A percentile compares a stretch with the other conserved stretches of the same genome.
phyloP scores from a whole-genome alignment of 768 basidiomycete species.

The Rhizopogon vulgaris region DNA sequence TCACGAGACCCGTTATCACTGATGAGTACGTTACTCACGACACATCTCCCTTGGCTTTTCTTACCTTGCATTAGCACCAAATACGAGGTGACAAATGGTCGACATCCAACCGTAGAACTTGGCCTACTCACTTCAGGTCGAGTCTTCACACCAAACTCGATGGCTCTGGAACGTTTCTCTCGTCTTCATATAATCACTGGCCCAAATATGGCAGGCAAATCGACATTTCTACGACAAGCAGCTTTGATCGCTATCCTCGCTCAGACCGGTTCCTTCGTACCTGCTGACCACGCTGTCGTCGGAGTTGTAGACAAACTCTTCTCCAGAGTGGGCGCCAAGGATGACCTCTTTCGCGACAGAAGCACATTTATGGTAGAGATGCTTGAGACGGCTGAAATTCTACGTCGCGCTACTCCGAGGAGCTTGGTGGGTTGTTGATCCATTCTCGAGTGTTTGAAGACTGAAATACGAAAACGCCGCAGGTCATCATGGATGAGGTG shows the following conservation, averaged over 20 bases:
- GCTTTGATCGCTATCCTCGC: constrained; percentile 88
- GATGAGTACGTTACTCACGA: constrained; percentile 49
- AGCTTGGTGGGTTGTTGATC: constrained; percentile 59
- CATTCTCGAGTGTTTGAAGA: neutral
- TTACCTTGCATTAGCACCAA: constrained; percentile 32
- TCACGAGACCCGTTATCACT: constrained; percentile 63
- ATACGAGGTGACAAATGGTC: constrained; percentile 70
- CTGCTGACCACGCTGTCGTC: constrained; percentile 72
- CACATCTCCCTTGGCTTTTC: neutral
- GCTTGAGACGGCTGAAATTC: constrained; percentile 90
- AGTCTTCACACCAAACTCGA: constrained; percentile 79
- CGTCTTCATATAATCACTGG: constrained; percentile 85
- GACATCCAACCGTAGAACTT: constrained; percentile 91
- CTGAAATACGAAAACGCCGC: constrained; percentile 7
- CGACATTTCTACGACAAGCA: constrained; percentile 85
- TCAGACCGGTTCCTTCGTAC: constrained; percentile 91
- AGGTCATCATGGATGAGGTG: constrained; percentile 99
- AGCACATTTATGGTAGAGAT: constrained; percentile 99
- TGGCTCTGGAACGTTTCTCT: constrained; percentile 51
- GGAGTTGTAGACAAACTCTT: constrained; percentile 90
- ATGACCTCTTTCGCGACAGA: constrained; percentile 88
- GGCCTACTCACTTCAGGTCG: constrained; percentile 71
- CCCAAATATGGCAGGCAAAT: constrained; percentile 96
- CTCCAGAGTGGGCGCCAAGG: constrained; percentile 91
- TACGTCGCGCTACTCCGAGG: constrained; percentile 71